A percentile compares a stretch with the other conserved stretches of the same genome.
phyloP scores from a whole-genome alignment of 108 stramenopile genomes.

The Ochromonas danica region DNA sequence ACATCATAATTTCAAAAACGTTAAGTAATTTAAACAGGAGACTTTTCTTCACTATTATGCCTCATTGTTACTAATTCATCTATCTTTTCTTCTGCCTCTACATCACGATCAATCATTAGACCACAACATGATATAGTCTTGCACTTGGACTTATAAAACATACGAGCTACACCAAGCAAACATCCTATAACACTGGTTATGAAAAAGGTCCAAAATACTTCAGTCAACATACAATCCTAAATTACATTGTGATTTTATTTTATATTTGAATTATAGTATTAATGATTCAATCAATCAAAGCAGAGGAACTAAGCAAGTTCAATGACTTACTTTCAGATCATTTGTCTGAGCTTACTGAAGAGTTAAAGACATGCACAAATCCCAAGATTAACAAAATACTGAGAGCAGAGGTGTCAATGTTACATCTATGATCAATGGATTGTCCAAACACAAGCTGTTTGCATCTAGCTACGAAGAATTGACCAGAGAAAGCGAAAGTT shows the following conservation, averaged over 20 bases:
- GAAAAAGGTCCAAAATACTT: not conserved
- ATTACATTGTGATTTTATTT: not conserved
- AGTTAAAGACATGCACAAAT: not conserved
- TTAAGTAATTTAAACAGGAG: no score
- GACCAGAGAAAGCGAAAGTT: slow-evolving; percentile 1
- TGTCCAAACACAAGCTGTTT: not conserved
- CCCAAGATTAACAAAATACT: slow-evolving; percentile 2
- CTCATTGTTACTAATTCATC: no score
- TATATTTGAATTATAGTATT: slow-evolving; percentile 7
- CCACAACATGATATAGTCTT: no score
- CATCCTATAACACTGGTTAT: no score
- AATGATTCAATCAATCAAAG: slow-evolving; percentile 6
- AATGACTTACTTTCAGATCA: slow-evolving; percentile 6
- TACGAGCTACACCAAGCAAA: no score
- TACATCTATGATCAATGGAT: slow-evolving; percentile 6
- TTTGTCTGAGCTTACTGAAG: not conserved
- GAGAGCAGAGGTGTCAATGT: slow-evolving; percentile 1
- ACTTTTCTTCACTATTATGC: no score
- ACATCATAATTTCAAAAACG: no score
- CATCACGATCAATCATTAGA: no score
- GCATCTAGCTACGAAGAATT: not conserved
- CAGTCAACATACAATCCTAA: slow-evolving; percentile 8
- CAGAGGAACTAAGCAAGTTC: slow-evolving; percentile 10
- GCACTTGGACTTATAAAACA: no score
- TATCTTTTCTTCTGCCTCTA: no score